Conservation (phyloP, 2,329 filamentous ascomycete species). For the Capronia americana region DNA sequence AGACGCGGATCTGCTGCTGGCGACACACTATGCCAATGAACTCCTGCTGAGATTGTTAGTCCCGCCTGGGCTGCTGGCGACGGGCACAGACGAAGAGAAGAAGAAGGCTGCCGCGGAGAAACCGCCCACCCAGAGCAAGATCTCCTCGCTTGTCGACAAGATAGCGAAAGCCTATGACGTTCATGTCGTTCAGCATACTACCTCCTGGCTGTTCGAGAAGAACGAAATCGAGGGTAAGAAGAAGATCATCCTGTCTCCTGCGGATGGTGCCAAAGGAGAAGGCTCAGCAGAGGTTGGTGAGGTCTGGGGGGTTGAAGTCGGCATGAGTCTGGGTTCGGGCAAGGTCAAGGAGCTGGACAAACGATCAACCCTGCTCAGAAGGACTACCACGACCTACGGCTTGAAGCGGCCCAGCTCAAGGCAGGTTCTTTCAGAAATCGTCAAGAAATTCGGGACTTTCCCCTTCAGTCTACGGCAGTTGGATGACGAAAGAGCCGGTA, state of each 20-base stretch:
- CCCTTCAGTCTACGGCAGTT: slow-evolving; percentile 97
- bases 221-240: slow-evolving; percentile 98
- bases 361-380: slow-evolving; percentile 88
- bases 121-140: slow-evolving; percentile 82
- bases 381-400: slow-evolving; percentile 87
- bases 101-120: slow-evolving; percentile 85
- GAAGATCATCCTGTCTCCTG: slow-evolving; percentile 88
- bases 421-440: slow-evolving; percentile 89
- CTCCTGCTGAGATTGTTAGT: slow-evolving; percentile 88
- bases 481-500: slow-evolving; percentile 91
- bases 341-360: slow-evolving; percentile 94
- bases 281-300: slow-evolving; percentile 87
- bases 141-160: slow-evolving; percentile 87
- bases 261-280: slow-evolving; percentile 88
- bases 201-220: slow-evolving; percentile 92
- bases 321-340: slow-evolving; percentile 85
- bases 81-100: slow-evolving; percentile 92
- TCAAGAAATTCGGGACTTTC: slow-evolving; percentile 97
- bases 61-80: slow-evolving; percentile 82
- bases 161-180: slow-evolving; percentile 88
- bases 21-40: slow-evolving; percentile 95
- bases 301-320: slow-evolving; percentile 97
- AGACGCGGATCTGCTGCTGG: slow-evolving; percentile 84
- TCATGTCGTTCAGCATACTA: slow-evolving; percentile 96
- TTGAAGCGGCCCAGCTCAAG: slow-evolving; percentile 94